phyloP scores from a whole-genome alignment of 148 eudicot genomes.

The Rhododendron ferrugineum region DNA sequence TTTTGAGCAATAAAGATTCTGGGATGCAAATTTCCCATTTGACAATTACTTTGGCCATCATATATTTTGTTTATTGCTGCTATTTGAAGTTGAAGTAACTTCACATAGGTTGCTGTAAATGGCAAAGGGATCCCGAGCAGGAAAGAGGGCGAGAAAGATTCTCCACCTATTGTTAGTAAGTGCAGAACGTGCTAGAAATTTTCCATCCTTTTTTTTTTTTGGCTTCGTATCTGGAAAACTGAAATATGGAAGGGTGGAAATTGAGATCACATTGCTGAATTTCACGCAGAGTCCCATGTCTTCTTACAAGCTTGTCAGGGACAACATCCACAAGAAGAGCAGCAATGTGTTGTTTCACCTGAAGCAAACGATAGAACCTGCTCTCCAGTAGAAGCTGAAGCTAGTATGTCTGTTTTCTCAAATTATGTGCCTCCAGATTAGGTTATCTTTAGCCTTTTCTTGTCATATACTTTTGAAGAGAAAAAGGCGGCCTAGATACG shows the following conservation, averaged over 20 bases:
- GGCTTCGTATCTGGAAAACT: background rate
- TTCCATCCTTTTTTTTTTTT: background rate
- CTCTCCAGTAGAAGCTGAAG: conserved; percentile 23
- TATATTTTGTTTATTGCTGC: background rate
- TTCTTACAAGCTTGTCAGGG: conserved; percentile 29
- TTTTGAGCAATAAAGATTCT: background rate
- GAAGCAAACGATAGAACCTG: conserved; percentile 24
- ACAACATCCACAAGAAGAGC: conserved; percentile 23
- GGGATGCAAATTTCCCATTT: background rate
- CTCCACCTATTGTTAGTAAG: conserved; percentile 41
- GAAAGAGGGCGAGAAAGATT: conserved; percentile 32
- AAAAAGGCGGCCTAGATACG: background rate
- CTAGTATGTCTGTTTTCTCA: conserved; percentile 25
- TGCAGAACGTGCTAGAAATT: conserved; percentile 7
- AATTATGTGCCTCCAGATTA: background rate
- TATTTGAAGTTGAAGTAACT: background rate
- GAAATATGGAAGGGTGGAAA: background rate
- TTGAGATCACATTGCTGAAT: background rate
- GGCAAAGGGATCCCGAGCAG: conserved; percentile 36
- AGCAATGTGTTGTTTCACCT: conserved; percentile 23
- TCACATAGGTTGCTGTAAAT: conserved; percentile 43
- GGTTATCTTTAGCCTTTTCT: background rate
- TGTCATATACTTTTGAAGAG: background rate
- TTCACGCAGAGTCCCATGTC: conserved; percentile 27
- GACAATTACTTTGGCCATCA: background rate